Evolutionary conservation across 139 green algal genomes (phyloP), one percentile per base, ranked within the genome.

Genomic region (Spirogloea muscicola): DNA sequence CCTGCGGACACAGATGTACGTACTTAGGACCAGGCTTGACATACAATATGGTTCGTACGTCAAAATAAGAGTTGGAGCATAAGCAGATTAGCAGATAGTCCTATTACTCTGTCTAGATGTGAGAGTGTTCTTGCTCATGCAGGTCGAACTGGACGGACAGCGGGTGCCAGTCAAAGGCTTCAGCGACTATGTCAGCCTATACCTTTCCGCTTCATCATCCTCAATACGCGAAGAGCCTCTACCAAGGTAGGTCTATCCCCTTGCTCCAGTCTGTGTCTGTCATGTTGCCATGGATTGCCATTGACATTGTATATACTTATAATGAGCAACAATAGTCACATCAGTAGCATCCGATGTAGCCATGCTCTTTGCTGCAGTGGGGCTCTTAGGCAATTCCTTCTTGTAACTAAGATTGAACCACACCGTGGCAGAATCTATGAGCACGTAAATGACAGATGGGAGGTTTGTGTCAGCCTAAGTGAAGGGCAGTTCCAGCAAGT

Each of bases 401-500:
- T 9, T 59, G 31, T 59, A 25, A 59, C 7, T n/a, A 10, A 59
- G 49, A 36, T 59, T 59, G 25, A 13, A 21, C 31, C 49, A 31
- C 31, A 4, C 25, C 43, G 58, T 18, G 79, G 85, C 3, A 87
- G 92, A 29, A 76, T 98, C 21, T 94, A 96, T 70, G 89, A 97
- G 78, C 84, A 85, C 31, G 51, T 96, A 64, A 94, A 86, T 52
- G 92, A 98, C 65, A 85, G 91, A 39, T 99, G 94, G 94, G 93
- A 99, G 86, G 74, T 99, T 1, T 91, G 84, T 80, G 76, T 98
- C 37, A 89, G 81, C 49, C 49, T 90, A 21, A 90, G 58, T 61
- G 94, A 98, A 33, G 94, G 94, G 5, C 90, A 96, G 76, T 94
- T 96, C 82, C 86, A 94, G 65, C 91, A 96, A 87, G 90, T 91